Evolutionary conservation across 2,329 filamentous ascomycete species (phyloP).

Genomic region (Xylariales sp.): DNA sequence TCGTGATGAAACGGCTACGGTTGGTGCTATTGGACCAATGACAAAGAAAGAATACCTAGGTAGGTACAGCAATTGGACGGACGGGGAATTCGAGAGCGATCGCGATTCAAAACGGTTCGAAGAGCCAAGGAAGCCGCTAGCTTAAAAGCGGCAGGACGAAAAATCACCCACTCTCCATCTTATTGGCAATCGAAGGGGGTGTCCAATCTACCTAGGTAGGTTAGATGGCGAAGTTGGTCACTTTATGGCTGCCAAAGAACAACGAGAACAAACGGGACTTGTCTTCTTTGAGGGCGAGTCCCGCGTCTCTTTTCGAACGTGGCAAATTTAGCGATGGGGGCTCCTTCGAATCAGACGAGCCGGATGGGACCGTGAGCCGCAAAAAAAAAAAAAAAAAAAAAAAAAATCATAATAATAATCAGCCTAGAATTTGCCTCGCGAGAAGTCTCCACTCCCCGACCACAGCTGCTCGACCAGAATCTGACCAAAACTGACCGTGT

Average conservation of each 20-base stretch:
- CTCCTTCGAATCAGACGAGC: conserved; percentile 12
- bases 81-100: conserved; percentile 17
- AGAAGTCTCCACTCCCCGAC: background rate
- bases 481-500: conserved; percentile 9
- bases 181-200: conserved; percentile 27
- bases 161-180: background rate
- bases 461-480: background rate
- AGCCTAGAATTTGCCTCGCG: conserved; percentile 21
- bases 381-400: conserved; percentile 12
- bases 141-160: conserved; percentile 36
- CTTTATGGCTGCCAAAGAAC: conserved; percentile 9
- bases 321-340: conserved; percentile 29
- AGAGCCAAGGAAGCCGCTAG: conserved; percentile 32
- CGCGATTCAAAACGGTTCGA: conserved; percentile 31
- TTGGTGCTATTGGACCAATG: conserved; percentile 16
- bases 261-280: conserved; percentile 21
- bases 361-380: conserved; percentile 28
- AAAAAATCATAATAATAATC: conserved; percentile 2
- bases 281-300: conserved; percentile 29
- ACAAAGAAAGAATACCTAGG: conserved; percentile 11
- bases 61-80: conserved; percentile 7
- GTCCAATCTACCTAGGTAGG: conserved; percentile 12
- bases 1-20: conserved; percentile 28
- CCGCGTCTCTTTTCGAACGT: conserved; percentile 24
- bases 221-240: conserved; percentile 17